A percentile compares a stretch with the other conserved stretches of the same genome.
Conservation (phyloP, 805 yeast species). For the Kodamaea nitidulidarum region DNA sequence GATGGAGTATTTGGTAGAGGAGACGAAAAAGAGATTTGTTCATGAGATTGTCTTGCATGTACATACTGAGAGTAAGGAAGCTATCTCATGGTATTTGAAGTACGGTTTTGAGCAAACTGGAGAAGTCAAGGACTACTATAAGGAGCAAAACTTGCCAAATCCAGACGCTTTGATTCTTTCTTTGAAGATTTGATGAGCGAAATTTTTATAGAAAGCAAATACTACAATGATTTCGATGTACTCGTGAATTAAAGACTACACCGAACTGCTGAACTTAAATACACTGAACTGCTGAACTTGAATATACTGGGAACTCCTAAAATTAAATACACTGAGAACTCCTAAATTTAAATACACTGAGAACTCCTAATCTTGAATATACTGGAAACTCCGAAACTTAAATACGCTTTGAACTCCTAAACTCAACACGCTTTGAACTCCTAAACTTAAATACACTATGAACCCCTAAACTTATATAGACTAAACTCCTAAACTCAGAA, state of each 20-base stretch:
- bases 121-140: slow-evolving; percentile 45
- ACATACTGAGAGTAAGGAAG: slow-evolving; percentile 39
- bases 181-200: slow-evolving; percentile 7
- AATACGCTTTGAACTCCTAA: too few species aligned
- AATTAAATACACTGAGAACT: background rate
- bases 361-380: too few species aligned
- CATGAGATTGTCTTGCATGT: slow-evolving; percentile 54
- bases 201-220: background rate
- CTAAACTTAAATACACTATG: too few species aligned
- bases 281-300: too few species aligned
- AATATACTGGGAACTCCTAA: too few species aligned
- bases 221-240: background rate
- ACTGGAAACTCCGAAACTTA: too few species aligned
- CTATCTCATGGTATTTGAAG: slow-evolving; percentile 48
- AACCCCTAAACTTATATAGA: too few species aligned
- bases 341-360: too few species aligned
- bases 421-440: too few species aligned
- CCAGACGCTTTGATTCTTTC: slow-evolving; percentile 46
- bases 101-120: slow-evolving; percentile 44
- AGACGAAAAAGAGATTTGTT: slow-evolving; percentile 51
- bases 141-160: slow-evolving; percentile 38
- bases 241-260: too few species aligned
- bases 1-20: slow-evolving; percentile 51
- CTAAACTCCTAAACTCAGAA: too few species aligned
- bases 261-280: too few species aligned